Percentiles rank a stretch among this genome's conserved stretches.
Conservation (phyloP, 768 basidiomycete genomes). For the Rhizopogon salebrosus region DNA sequence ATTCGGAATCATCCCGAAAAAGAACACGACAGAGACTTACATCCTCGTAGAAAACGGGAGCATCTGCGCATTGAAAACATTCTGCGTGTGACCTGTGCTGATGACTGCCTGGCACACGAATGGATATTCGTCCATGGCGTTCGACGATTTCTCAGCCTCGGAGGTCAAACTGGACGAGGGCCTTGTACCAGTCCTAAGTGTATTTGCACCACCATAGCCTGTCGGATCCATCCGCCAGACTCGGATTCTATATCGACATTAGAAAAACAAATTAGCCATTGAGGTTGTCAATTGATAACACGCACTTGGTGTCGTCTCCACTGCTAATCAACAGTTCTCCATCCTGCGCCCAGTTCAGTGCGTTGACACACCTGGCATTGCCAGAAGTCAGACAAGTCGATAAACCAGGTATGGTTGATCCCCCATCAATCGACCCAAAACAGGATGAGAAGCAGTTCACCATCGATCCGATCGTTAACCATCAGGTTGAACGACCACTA, state of each 20-base stretch:
- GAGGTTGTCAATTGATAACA: conserved; percentile 3
- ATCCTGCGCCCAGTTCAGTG: conserved; percentile 65
- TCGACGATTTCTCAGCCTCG: conserved; percentile 7
- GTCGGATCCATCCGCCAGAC: conserved; percentile 68
- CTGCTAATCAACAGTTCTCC: conserved; percentile 64
- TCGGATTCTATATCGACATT: conserved; percentile 45
- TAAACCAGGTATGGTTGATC: not conserved
- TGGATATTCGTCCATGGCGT: conserved; percentile 49
- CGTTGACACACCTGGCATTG: conserved; percentile 65
- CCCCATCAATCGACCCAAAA: not conserved
- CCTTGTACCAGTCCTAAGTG: not conserved
- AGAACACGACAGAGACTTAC: conserved; percentile 37
- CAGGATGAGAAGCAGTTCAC: not conserved
- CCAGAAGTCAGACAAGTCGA: not conserved
- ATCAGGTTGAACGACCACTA: not conserved
- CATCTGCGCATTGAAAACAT: conserved; percentile 83
- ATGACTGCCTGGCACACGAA: conserved; percentile 67
- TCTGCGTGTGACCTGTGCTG: conserved; percentile 71
- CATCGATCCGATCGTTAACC: not conserved
- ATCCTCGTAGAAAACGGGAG: conserved; percentile 76
- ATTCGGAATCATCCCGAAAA: conserved; percentile 1
- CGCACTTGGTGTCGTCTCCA: conserved; percentile 69
- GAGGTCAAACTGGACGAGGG: not conserved
- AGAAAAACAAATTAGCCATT: not conserved
- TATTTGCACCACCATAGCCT: not conserved